Percentiles rank a stretch among this genome's conserved stretches.
Conservation (phyloP, 2,329 filamentous ascomycete genomes). For the Albifimbria verrucaria region DNA sequence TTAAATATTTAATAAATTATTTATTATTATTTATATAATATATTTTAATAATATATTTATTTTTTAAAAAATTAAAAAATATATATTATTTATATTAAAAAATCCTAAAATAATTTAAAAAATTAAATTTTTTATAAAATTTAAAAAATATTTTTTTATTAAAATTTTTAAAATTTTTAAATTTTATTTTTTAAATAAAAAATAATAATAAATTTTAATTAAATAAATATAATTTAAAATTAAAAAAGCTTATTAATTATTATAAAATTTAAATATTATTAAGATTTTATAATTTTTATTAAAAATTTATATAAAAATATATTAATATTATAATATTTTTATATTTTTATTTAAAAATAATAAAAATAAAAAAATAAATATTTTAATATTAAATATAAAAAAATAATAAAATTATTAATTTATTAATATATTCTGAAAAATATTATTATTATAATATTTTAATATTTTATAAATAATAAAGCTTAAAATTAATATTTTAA, state of each 20-base stretch:
- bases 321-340: constrained; percentile 4
- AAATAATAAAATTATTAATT: background rate
- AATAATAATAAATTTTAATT: constrained; percentile 4
- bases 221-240: constrained; percentile 5
- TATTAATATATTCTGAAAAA: background rate
- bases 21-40: constrained; percentile 13
- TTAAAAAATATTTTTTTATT: constrained; percentile 9
- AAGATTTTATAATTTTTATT: constrained; percentile 7
- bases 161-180: constrained; percentile 4
- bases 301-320: constrained; percentile 1
- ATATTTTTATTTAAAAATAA: constrained; percentile 3
- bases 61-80: constrained; percentile 6
- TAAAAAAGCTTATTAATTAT: constrained; percentile 1
- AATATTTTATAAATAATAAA: background rate
- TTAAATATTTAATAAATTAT: constrained; percentile 8
- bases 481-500: constrained; percentile 2
- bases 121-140: constrained; percentile 8
- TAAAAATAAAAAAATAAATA: background rate
- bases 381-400: background rate
- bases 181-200: constrained; percentile 5
- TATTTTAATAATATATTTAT: constrained; percentile 15
- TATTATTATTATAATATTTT: constrained; percentile 5
- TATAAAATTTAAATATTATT: constrained; percentile 5
- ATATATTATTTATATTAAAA: constrained; percentile 10
- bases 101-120: constrained; percentile 6